A percentile compares a stretch with the other conserved stretches of the same genome.
phyloP scores from a whole-genome alignment of 2,329 filamentous ascomycete species.

The Phialocephala sp. region DNA sequence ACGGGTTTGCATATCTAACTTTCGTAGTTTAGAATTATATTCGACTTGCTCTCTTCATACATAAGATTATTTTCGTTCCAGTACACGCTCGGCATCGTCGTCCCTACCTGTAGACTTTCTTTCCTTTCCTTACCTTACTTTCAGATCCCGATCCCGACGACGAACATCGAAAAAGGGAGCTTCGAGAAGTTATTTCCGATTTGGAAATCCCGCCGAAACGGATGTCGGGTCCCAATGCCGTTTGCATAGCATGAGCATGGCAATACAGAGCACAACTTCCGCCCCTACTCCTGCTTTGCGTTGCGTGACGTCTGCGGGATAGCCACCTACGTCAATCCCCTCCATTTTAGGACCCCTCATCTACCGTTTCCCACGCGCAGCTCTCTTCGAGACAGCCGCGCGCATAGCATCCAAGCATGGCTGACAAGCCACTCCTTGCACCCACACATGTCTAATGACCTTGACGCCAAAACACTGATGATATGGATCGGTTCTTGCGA shows the following conservation, averaged over 20 bases:
- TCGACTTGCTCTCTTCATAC: not conserved
- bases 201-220: not conserved
- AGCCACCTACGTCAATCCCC: not conserved
- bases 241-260: not conserved
- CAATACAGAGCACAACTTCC: not conserved
- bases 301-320: no score
- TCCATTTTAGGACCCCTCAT: not conserved
- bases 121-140: not conserved
- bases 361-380: not conserved
- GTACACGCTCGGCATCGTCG: not conserved
- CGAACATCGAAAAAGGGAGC: not conserved
- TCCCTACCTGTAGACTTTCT: not conserved
- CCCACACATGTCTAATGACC: slow-evolving; percentile 65
- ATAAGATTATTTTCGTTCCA: not conserved
- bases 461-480: slow-evolving; percentile 74
- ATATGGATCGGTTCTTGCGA: slow-evolving; percentile 72
- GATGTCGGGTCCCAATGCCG: not conserved
- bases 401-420: slow-evolving; percentile 45
- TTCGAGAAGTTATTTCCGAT: not conserved
- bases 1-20: not conserved
- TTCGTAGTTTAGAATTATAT: not conserved
- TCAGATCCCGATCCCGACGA: no score
- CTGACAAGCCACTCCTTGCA: slow-evolving; percentile 60
- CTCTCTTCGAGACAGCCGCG: slow-evolving; percentile 10
- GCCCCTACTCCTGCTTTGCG: not conserved